Evolutionary conservation across 768 basidiomycete species (phyloP).

Genomic region (Macrolepiota fuliginosa): DNA sequence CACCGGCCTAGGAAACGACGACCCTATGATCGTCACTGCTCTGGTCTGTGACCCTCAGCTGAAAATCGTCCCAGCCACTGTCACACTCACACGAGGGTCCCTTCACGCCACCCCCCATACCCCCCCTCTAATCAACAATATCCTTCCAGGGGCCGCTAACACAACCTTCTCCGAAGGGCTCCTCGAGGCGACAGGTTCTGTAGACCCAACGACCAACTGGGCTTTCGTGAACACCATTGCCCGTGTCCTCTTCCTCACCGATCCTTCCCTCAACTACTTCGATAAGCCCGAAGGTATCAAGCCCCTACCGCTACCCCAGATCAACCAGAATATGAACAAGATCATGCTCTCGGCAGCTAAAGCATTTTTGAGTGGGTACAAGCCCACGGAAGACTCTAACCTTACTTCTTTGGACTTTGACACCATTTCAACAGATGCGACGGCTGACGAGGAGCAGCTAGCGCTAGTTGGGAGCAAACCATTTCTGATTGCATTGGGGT

Average conservation of each 20-base stretch:
- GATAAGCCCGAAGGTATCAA: background rate
- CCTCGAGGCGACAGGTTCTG: background rate
- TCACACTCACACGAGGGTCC: background rate
- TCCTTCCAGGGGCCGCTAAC: background rate
- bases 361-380: background rate
- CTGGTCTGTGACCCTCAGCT: constrained; percentile 1
- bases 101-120: background rate
- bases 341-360: background rate
- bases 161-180: background rate
- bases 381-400: background rate
- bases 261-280: background rate
- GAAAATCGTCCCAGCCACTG: background rate
- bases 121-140: background rate
- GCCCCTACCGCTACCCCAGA: background rate
- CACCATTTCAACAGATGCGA: background rate
- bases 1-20: too few species aligned
- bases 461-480: background rate
- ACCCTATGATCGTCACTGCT: background rate
- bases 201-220: background rate
- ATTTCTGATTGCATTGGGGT: background rate
- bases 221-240: background rate
- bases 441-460: background rate
- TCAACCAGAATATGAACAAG: background rate
- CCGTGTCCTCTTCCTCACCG: background rate
- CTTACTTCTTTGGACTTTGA: background rate